Evolutionary conservation across 1,139 yeast species (phyloP), one percentile per base, ranked within the genome.

Genomic region (Kazachstania sp.): DNA sequence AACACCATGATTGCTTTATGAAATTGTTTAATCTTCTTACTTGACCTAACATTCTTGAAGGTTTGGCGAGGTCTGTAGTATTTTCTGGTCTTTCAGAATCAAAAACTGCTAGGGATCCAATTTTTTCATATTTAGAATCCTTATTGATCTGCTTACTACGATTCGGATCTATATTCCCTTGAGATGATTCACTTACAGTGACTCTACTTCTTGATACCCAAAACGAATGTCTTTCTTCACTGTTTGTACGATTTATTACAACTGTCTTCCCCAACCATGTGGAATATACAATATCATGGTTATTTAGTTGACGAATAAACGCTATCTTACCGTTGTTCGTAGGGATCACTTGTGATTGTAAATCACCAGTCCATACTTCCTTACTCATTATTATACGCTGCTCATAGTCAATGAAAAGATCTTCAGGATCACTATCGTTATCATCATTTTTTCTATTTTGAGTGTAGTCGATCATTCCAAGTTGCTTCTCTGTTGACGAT

Each of bases 241-340:
- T 37, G 3, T 41, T 34, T 23, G 47, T 36, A 6, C 45, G 19
- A 39, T 53, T 45, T 11, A 49, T 31, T 6, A 54, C 44, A 6
- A 47, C 43, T 1, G 59, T 52, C 29, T 50, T 48, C 1, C 65
- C 64, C 1, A 51, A 39, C 65, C 65, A 61, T 30, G 49, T 50
- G 9, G 57, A 37, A 23, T 52, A 45, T 13, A 57, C 39, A 29
- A 54, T 20, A 30, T 23, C 28, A 23, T 19, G 29, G 23, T 48
- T 37, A 4, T 40, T 37, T 4, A 50, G n/a, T 23, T 41, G 40
- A 20, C 38, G 47, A 12, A 57, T 20, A 40, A 51, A 49, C 8
- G 54, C 48, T 6, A 58, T 49, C 23, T 56, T 47, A 8, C 32
- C 44, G 12, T 44, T 38, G 18, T 41, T 45, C 8, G 45, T 37